Evolutionary conservation across 2,329 filamentous ascomycete genomes (phyloP), one percentile per base, ranked within the genome.

Genomic region (Fonsecaea pugnacius): DNA sequence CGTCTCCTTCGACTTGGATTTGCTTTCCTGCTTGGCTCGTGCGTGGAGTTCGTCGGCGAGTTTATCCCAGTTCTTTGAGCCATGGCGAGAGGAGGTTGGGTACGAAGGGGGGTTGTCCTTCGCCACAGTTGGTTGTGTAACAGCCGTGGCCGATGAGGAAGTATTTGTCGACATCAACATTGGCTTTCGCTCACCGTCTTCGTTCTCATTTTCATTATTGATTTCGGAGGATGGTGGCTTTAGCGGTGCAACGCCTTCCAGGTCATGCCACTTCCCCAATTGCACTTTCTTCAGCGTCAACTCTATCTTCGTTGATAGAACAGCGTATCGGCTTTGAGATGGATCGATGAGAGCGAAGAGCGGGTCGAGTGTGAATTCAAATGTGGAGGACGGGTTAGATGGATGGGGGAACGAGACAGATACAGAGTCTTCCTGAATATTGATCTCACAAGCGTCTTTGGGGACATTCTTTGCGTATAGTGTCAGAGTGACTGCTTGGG

Each of bases 21-120:
- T 66, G 33, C 70, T 62, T 60, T 72, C 46, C 16, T 70, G 67
- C 46, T 77, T 76, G 8, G 73, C 76, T 67, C 80, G 79, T 5
- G 72, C 72, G 4, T 78, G 79, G 16, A 86, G 75, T 5, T 83
- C 81, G 1, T 78, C 77, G 7, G 83, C 87, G 1, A 97, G 74
- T 67, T 88, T 91, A 75, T 99, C 95, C 95, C 95, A 99, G 78
- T 99, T 85, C 78, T 96, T 96, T 2, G 91, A 87, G 0, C 93
- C 94, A 1, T 79, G 83, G 67, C 88, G 89, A 12, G 94, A 95
- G 0, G 93, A 97, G 0, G 92, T 94, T 0, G 95, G 94, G 74
- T 98, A 97, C 0, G 83, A 78, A 0, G 89, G 90, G 0, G 75
- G 79, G 33, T 77, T 71, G n/a, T 71, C 51, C 10, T 71, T 35